phyloP scores from a whole-genome alignment of 257 asterid genomes.

The Solanum peruvianum region DNA sequence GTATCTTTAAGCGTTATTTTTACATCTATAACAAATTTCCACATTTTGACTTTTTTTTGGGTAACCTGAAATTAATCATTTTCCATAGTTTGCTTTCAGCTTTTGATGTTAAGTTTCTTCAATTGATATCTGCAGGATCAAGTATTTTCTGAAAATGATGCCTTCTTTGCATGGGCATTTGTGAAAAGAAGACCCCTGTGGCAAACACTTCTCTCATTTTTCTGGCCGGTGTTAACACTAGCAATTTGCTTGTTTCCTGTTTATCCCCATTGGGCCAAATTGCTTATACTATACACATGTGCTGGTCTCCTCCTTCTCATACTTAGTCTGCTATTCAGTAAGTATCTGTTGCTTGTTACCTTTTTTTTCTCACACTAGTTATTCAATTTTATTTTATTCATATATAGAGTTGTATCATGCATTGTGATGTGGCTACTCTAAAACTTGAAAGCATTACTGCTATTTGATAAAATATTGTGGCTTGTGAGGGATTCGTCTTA shows the following conservation, averaged over 20 bases:
- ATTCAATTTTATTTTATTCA: not conserved
- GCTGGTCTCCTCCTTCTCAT: slow-evolving; percentile 90
- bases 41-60: not conserved
- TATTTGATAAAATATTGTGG: not conserved
- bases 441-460: not conserved
- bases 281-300: slow-evolving; percentile 80
- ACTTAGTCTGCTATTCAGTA: slow-evolving; percentile 70
- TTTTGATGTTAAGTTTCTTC: not conserved
- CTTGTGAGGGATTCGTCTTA: not conserved
- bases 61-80: not conserved
- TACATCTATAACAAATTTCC: not conserved
- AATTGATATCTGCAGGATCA: slow-evolving; percentile 63
- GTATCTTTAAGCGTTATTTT: not conserved
- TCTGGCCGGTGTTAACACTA: slow-evolving; percentile 95
- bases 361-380: not conserved
- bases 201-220: slow-evolving; percentile 97
- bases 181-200: slow-evolving; percentile 84
- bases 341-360: slow-evolving; percentile 20
- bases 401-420: not conserved
- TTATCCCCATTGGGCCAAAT: slow-evolving; percentile 89
- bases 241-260: slow-evolving; percentile 99
- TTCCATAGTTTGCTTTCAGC: not conserved
- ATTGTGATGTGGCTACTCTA: not conserved
- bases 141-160: slow-evolving; percentile 84
- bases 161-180: slow-evolving; percentile 94